These are phyloP conservation scores for Kwoniella dendrophila DNA, from an alignment of 768 basidiomycete genomes.

Conservation along the genomic window DNA sequence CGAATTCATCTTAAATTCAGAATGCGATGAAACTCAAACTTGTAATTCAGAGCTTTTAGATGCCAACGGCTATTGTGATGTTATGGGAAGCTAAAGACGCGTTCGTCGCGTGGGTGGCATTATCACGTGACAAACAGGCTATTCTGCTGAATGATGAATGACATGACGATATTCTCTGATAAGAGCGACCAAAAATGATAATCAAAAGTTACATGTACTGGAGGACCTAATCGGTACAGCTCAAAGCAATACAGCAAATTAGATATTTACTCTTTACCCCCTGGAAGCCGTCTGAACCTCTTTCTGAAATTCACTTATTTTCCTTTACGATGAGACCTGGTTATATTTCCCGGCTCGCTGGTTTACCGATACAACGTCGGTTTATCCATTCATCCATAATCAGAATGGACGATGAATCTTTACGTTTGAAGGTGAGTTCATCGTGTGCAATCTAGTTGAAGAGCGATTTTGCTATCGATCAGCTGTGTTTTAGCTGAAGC, in stretches of 20 bases:
- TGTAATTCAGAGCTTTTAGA: no score
- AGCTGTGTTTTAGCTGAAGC: not conserved
- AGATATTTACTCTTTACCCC: not conserved
- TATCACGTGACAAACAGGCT: no score
- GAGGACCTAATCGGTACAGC: slow-evolving; percentile 9
- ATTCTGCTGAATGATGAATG: no score
- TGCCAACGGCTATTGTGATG: no score
- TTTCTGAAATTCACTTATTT: not conserved
- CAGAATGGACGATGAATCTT: slow-evolving; percentile 16
- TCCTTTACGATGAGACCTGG: not conserved
- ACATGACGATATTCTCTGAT: no score
- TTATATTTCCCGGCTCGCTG: not conserved
- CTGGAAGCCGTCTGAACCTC: not conserved
- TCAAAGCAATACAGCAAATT: not conserved
- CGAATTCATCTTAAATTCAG: no score
- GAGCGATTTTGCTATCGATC: not conserved
- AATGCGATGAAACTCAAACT: no score
- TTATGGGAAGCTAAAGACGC: no score
- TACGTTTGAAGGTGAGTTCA: slow-evolving; percentile 5
- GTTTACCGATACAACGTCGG: not conserved
- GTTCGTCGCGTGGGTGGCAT: no score
- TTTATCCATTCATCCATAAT: not conserved
- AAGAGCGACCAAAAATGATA: not conserved
- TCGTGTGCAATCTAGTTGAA: not conserved
- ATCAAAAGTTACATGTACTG: not conserved